Conservation (phyloP, 257 asterid genomes). For the Rhazya stricta region DNA sequence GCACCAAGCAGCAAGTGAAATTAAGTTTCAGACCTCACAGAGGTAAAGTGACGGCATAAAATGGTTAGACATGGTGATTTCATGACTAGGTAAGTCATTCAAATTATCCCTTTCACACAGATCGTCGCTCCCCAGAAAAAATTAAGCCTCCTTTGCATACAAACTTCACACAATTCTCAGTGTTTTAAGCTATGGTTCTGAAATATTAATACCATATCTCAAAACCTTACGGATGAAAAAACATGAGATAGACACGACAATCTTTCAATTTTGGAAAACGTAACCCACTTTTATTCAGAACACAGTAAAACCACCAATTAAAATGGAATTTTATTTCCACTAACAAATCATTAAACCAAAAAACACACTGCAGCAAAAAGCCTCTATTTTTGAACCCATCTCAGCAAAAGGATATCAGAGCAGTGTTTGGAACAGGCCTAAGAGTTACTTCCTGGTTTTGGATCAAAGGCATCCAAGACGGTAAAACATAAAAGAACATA, state of each 20-base stretch:
- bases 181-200: neutral
- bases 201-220: neutral
- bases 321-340: neutral
- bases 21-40: neutral
- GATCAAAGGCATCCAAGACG: neutral
- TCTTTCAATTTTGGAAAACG: neutral
- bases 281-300: neutral
- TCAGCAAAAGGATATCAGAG: neutral
- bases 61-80: neutral
- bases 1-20: conserved; percentile 11
- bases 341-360: neutral
- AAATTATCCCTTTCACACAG: neutral
- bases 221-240: neutral
- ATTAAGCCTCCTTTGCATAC: too few relatives aligned
- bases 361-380: neutral
- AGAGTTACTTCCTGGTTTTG: neutral
- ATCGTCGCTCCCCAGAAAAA: neutral
- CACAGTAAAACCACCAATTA: neutral
- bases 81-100: neutral
- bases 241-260: neutral
- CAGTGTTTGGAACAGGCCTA: neutral
- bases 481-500: neutral
- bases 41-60: neutral
- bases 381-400: neutral
- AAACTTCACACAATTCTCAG: too few relatives aligned